These are phyloP conservation scores for Nakazawaea laoshanensis DNA, from an alignment of 805 yeast species.

Conservation along the genomic window DNA sequence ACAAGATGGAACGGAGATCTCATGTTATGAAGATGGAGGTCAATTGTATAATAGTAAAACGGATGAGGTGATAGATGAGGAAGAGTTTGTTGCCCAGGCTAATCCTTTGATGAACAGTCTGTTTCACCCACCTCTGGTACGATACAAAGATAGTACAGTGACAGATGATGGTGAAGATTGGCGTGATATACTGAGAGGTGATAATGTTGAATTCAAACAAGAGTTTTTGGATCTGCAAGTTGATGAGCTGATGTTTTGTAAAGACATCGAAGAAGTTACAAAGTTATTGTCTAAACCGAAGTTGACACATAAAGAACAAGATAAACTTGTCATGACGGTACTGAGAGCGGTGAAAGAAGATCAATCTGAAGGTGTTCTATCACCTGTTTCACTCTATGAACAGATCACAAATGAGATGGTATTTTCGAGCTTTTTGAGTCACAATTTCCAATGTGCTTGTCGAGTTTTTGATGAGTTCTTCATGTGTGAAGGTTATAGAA, in stretches of 20 bases:
- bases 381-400: conserved; percentile 45
- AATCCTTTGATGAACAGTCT: conserved; percentile 6
- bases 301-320: conserved; percentile 22
- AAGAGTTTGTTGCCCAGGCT: conserved; percentile 4
- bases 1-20: conserved; percentile 1
- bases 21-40: conserved; percentile 7
- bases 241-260: conserved; percentile 12
- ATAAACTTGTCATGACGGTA: conserved; percentile 35
- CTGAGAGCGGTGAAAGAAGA: conserved; percentile 45
- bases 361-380: conserved; percentile 22
- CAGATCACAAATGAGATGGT: conserved; percentile 32
- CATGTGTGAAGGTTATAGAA: conserved; percentile 57
- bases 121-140: conserved; percentile 1
- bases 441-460: conserved; percentile 45
- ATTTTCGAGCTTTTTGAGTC: conserved; percentile 43
- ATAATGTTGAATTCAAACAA: conserved; percentile 30
- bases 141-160: not conserved
- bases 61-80: conserved; percentile 7
- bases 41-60: conserved; percentile 2
- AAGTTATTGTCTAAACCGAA: conserved; percentile 19
- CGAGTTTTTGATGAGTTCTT: conserved; percentile 60
- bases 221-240: conserved; percentile 16
- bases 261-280: conserved; percentile 16
- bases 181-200: conserved; percentile 63
- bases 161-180: conserved; percentile 49